Base-by-base conservation (phyloP, 2,329 filamentous ascomycete genomes). In the Rutstroemia sp. region DNA sequence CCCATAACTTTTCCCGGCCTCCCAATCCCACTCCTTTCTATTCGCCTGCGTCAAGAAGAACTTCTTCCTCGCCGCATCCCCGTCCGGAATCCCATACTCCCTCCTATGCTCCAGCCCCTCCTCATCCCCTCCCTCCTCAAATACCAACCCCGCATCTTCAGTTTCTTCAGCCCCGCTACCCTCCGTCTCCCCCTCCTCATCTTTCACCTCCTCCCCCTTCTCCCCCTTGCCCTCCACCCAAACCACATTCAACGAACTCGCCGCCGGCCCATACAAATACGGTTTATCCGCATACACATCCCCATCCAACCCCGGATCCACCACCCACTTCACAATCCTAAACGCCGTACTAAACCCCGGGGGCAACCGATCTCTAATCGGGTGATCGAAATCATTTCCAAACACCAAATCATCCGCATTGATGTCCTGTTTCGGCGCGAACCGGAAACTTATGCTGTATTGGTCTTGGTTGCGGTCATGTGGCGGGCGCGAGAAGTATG, bases 301-400 rank as follows among this genome's bases (percentile, higher is more conserved):
- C 9, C 91, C 92, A 8, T 96, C 90, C 0, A 99, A 74, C 0
- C 91, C 89, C 0, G 92, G 92, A 68, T 99, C 92, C 49, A 97
- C 87, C 75, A 85, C 88, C 87, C 89, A 95, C 64, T 88, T 89
- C 27, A 95, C 89, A 45, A 96, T 86, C 52, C 83, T 85, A 72
- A 96, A 83, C 0, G 91, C 92, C 9, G 89, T 86, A 68, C 83
- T 83, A 72, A 96, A 95, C 0, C 92, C 91, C 0, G 89, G 89
- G 0, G 94, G 92, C 2, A 99, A 76, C 16, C 85, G 82, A 68
- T 96, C 87, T 30, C 90, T 82, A 64, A 99, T 94, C 0, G 94
- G 89, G 51, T 88, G 82, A 67, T 96, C 92, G 69, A 97, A 96
- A 75, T 96, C 91, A 70, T 97, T 97, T 44, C 92, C 94, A 65